These are phyloP conservation scores for Pseudofabraea citricarpa DNA, from an alignment of 2,329 filamentous ascomycete species.

Conservation along the genomic window DNA sequence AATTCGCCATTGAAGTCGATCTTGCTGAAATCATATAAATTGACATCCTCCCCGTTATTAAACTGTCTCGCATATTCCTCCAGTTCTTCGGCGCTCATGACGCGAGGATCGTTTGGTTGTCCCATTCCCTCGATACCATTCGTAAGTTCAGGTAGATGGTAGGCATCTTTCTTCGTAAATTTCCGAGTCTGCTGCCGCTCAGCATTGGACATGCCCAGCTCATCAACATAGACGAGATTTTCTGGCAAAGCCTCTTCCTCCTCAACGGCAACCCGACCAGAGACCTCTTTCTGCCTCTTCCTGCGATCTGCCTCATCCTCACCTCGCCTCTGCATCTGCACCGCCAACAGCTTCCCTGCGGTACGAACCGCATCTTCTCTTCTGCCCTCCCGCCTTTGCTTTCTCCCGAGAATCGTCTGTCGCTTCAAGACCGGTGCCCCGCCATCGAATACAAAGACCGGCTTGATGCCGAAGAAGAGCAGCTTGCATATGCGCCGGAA, in stretches of 20 bases:
- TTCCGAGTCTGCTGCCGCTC: slow-evolving; percentile 70
- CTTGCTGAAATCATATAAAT: slow-evolving; percentile 93
- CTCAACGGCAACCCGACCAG: slow-evolving; percentile 28
- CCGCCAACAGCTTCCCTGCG: slow-evolving; percentile 82
- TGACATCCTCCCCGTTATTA: slow-evolving; percentile 85
- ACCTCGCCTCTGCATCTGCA: slow-evolving; percentile 88
- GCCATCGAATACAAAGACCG: slow-evolving; percentile 97
- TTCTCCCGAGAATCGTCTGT: slow-evolving; percentile 78
- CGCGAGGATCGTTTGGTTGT: slow-evolving; percentile 83
- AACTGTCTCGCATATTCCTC: slow-evolving; percentile 94
- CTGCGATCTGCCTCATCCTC: slow-evolving; percentile 77
- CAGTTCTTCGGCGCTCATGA: slow-evolving; percentile 93
- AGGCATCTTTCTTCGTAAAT: slow-evolving; percentile 90
- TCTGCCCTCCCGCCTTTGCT: slow-evolving; percentile 76
- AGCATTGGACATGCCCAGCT: slow-evolving; percentile 72
- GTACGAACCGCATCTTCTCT: slow-evolving; percentile 90
- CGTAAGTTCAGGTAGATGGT: slow-evolving; percentile 86
- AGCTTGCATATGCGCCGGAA: slow-evolving; percentile 98
- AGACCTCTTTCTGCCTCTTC: slow-evolving; percentile 39
- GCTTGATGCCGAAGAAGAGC: slow-evolving; percentile 91
- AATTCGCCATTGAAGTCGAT: slow-evolving; percentile 97
- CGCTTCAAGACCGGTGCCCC: slow-evolving; percentile 87
- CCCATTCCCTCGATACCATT: slow-evolving; percentile 79
- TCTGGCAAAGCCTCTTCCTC: slow-evolving; percentile 66
- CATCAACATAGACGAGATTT: slow-evolving; percentile 81